Evolutionary conservation across 208 protist species (phyloP).

Genomic region (Crithidia expoeki): DNA sequence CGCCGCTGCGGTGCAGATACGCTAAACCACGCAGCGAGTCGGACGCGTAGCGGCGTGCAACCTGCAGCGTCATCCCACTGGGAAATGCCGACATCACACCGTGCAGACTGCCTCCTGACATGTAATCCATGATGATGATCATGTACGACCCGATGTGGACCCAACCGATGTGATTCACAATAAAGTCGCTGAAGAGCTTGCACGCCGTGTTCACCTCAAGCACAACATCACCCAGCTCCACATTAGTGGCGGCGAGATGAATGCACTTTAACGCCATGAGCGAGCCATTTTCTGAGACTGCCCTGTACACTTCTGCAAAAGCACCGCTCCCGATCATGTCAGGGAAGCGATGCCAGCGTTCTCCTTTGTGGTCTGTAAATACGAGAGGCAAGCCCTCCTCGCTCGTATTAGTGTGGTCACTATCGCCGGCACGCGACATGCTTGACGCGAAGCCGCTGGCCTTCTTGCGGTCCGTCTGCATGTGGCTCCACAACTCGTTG

Average conservation of each 20-base stretch:
- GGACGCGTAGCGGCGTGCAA: slow-evolving; percentile 59
- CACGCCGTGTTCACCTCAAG: slow-evolving; percentile 71
- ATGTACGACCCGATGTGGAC: slow-evolving; percentile 56
- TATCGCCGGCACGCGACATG: slow-evolving; percentile 5
- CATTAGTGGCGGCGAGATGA: slow-evolving; percentile 49
- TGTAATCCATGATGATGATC: slow-evolving; percentile 84
- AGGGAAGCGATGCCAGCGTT: slow-evolving; percentile 57
- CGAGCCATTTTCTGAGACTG: slow-evolving; percentile 59
- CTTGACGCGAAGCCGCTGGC: neutral
- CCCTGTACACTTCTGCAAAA: slow-evolving; percentile 69
- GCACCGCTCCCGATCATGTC: slow-evolving; percentile 58
- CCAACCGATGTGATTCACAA: slow-evolving; percentile 80
- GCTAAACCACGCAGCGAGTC: slow-evolving; percentile 68
- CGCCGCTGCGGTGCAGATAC: slow-evolving; percentile 77
- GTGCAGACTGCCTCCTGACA: slow-evolving; percentile 81
- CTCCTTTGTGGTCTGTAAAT: slow-evolving; percentile 66
- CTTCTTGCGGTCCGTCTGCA: neutral
- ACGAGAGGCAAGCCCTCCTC: slow-evolving; percentile 58
- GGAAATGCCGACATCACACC: slow-evolving; percentile 70
- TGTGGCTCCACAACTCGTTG: slow-evolving; percentile 7
- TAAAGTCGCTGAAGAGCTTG: slow-evolving; percentile 77
- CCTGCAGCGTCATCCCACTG: slow-evolving; percentile 31
- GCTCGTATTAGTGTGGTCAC: neutral
- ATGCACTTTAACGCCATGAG: slow-evolving; percentile 84
- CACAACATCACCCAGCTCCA: slow-evolving; percentile 50